Percentiles rank a stretch among this genome's conserved stretches.
Conservation (phyloP, 441 rosid species). For the Euphorbia celastroides region DNA sequence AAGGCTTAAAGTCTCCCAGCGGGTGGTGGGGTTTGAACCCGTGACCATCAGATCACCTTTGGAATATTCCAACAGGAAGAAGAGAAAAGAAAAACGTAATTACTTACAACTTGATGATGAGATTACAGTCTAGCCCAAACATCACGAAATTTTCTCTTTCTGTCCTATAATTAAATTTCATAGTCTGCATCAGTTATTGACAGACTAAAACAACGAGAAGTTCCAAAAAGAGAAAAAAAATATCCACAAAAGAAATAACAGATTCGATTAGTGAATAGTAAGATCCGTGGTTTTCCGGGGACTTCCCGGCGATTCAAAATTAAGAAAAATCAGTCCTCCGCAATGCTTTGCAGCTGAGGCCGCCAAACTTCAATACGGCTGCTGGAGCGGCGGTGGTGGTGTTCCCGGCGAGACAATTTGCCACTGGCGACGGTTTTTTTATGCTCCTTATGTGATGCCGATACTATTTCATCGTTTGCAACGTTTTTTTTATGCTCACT, state of each 20-base stretch:
- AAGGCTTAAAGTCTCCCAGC: too few relatives aligned
- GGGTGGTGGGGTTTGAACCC: too few relatives aligned
- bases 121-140: slow-evolving; percentile 11
- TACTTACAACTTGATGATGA: slow-evolving; percentile 24
- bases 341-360: slow-evolving; percentile 69
- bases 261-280: background rate
- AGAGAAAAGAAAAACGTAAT: background rate
- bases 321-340: slow-evolving; percentile 42
- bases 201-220: slow-evolving; percentile 26
- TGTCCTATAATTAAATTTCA: slow-evolving; percentile 16
- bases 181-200: slow-evolving; percentile 35
- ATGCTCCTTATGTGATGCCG: slow-evolving; percentile 32
- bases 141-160: background rate
- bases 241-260: slow-evolving; percentile 4
- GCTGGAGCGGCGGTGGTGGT: slow-evolving; percentile 32
- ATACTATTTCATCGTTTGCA: background rate
- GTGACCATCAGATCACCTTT: too few relatives aligned
- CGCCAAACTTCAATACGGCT: slow-evolving; percentile 49
- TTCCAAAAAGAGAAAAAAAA: slow-evolving; percentile 10
- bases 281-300: slow-evolving; percentile 18
- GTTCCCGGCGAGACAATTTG: slow-evolving; percentile 32
- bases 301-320: too few relatives aligned
- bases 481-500: too few relatives aligned
- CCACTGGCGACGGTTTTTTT: slow-evolving; percentile 23
- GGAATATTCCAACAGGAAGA: background rate